Percentiles rank a stretch among this genome's conserved stretches.
Evolutionary conservation across 257 asterid species (phyloP).

Genomic region (Solanum piurae): DNA sequence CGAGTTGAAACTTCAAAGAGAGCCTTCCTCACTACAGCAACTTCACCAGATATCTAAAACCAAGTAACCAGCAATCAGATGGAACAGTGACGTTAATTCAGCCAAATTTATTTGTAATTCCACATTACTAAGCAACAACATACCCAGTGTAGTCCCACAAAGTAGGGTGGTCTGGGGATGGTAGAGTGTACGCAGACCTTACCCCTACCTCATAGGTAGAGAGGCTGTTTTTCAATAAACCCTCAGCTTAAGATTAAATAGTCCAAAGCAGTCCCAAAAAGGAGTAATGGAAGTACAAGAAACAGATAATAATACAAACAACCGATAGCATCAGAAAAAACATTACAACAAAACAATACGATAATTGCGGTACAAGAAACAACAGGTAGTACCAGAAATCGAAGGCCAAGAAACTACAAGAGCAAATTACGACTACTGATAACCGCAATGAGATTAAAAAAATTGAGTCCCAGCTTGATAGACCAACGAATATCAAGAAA

Average conservation of each 20-base stretch:
- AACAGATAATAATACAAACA: background rate
- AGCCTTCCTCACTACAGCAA: constrained; percentile 12
- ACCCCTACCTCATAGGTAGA: background rate
- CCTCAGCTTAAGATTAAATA: background rate
- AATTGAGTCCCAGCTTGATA: background rate
- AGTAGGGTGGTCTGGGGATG: background rate
- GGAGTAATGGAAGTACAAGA: background rate
- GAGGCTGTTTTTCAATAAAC: background rate
- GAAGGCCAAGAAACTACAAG: background rate
- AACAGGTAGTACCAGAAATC: background rate
- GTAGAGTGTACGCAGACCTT: background rate
- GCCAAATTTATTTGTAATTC: background rate
- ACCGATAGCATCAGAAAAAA: background rate
- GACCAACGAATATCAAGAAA: background rate
- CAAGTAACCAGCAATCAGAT: background rate
- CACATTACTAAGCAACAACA: background rate
- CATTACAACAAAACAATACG: background rate
- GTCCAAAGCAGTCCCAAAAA: background rate
- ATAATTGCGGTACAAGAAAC: background rate
- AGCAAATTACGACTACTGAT: background rate
- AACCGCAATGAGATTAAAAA: background rate
- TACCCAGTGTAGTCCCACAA: background rate
- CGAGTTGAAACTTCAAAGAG: constrained; percentile 12
- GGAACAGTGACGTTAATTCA: background rate
- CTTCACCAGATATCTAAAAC: constrained; percentile 14